Evolutionary conservation across 352 stramenopile species (phyloP).

Genomic region (Pythium aquatile): DNA sequence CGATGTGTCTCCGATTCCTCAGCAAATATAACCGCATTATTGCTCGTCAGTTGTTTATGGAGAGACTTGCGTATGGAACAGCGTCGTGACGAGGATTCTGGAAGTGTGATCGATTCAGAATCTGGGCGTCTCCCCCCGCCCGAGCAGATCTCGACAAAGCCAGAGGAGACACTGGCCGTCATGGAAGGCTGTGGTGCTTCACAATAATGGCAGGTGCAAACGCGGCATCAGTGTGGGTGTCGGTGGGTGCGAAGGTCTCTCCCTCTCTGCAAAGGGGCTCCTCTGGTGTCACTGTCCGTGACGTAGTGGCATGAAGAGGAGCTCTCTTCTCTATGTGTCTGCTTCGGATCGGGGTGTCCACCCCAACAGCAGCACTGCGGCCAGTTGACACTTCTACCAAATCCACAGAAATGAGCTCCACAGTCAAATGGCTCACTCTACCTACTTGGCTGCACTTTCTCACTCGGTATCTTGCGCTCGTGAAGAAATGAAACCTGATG

Average conservation of each 20-base stretch:
- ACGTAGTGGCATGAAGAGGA: background rate
- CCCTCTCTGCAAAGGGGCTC: too few relatives aligned
- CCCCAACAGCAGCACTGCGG: slow-evolving; percentile 1
- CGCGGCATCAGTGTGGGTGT: background rate
- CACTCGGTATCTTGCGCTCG: background rate
- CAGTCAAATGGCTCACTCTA: background rate
- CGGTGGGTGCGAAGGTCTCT: background rate
- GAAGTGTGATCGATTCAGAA: too few relatives aligned
- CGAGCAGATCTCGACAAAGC: background rate
- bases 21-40: background rate
- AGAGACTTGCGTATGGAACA: background rate
- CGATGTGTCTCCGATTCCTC: background rate
- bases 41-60: background rate
- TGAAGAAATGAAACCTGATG: too few relatives aligned
- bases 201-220: background rate
- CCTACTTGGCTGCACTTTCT: background rate
- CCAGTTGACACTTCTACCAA: background rate
- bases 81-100: background rate
- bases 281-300: too few relatives aligned
- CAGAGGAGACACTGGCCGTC: background rate
- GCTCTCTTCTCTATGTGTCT: background rate
- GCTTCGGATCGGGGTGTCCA: background rate
- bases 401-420: background rate
- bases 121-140: too few relatives aligned
- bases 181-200: background rate